Percentiles rank a stretch among this genome's conserved stretches.
phyloP scores from a whole-genome alignment of 2,329 filamentous ascomycete genomes.

The Scopulariopsis brevicaulis region DNA sequence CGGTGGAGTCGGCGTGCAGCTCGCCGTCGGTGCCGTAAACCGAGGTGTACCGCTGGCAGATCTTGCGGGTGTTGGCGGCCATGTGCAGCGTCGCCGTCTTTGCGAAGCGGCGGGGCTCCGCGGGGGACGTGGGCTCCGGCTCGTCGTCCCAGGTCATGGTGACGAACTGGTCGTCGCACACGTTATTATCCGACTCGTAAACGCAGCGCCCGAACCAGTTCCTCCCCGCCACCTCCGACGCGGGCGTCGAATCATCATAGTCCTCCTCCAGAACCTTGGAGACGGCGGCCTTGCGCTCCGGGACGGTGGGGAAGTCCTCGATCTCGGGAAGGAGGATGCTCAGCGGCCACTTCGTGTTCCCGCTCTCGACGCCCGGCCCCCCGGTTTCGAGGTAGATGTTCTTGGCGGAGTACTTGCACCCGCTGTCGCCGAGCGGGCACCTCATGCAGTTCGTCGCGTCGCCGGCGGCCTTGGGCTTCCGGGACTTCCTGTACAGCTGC shows the following conservation, averaged over 20 bases:
- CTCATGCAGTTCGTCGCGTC: conserved; percentile 75
- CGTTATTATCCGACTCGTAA: conserved; percentile 85
- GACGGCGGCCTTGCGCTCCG: conserved; percentile 25
- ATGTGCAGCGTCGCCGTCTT: conserved; percentile 91
- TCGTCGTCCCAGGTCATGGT: conserved; percentile 74
- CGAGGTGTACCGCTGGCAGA: conserved; percentile 75
- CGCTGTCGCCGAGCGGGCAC: conserved; percentile 51
- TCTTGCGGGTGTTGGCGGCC: conserved; percentile 78
- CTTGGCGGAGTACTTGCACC: conserved; percentile 78
- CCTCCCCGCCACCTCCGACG: conserved; percentile 32
- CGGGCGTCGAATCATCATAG: conserved; percentile 36
- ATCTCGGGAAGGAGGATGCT: conserved; percentile 88
- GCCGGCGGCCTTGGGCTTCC: conserved; percentile 68
- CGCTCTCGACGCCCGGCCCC: conserved; percentile 45
- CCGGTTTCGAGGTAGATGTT: conserved; percentile 67
- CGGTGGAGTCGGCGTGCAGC: conserved; percentile 70
- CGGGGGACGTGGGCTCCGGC: background rate
- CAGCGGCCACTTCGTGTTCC: conserved; percentile 70
- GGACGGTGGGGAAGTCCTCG: conserved; percentile 54
- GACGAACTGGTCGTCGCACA: conserved; percentile 86
- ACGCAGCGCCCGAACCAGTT: conserved; percentile 94
- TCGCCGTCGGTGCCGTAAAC: conserved; percentile 84
- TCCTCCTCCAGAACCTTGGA: conserved; percentile 35
- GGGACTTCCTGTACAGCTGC: conserved; percentile 63
- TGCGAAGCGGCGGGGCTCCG: conserved; percentile 34